Percentiles rank a stretch among this genome's conserved stretches.
Evolutionary conservation across 495 filamentous ascomycete species (phyloP).

Genomic region (Tuber brumale): DNA sequence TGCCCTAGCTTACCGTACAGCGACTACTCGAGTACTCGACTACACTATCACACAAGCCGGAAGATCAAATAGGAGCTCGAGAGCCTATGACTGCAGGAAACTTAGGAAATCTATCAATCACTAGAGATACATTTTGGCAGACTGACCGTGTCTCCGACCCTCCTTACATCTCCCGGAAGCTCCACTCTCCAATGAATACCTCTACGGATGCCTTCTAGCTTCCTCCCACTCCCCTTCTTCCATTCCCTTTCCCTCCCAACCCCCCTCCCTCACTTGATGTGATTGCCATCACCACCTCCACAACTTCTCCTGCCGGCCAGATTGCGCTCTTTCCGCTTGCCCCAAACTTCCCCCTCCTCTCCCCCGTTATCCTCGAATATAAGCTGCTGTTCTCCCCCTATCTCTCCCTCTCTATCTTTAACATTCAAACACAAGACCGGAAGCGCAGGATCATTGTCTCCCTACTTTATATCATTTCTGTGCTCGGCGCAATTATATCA

Average conservation of each 20-base stretch:
- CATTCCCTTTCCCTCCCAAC: neutral
- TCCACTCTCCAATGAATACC: neutral
- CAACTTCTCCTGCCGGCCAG: neutral
- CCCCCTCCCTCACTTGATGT: neutral
- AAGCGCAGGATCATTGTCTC: neutral
- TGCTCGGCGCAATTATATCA: slow-evolving; percentile 12
- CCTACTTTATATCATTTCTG: slow-evolving; percentile 11
- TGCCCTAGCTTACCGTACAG: neutral
- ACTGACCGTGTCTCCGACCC: neutral
- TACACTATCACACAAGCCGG: neutral
- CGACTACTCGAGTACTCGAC: neutral
- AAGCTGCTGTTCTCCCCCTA: neutral
- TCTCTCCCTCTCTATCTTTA: neutral
- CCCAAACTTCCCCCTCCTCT: neutral
- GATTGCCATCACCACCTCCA: neutral
- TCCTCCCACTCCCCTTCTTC: neutral
- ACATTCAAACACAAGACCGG: neutral
- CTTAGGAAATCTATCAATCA: neutral
- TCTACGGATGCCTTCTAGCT: neutral
- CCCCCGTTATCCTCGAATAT: neutral
- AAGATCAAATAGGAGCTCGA: neutral
- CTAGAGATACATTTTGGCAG: neutral
- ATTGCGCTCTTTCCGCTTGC: neutral
- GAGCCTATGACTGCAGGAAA: neutral
- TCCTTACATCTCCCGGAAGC: neutral